Evolutionary conservation across 2,329 filamentous ascomycete genomes (phyloP).

Genomic region (Xylaria sp.): DNA sequence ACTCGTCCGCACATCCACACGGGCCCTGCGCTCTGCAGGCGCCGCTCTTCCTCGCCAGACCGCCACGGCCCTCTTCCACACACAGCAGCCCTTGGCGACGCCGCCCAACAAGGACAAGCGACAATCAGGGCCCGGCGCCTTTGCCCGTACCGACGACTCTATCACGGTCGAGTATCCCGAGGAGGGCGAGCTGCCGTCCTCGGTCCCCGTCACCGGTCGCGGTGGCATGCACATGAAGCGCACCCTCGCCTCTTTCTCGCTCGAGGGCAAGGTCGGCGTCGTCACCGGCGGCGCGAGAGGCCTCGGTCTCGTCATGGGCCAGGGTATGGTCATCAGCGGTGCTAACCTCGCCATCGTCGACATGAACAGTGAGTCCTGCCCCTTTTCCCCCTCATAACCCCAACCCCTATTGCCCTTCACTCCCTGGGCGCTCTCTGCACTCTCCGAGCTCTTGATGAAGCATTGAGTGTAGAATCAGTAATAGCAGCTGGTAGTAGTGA

Average conservation of each 20-base stretch:
- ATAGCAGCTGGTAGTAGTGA: background rate
- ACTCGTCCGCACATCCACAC: constrained; percentile 40
- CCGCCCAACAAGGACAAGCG: constrained; percentile 48
- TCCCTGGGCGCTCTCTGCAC: background rate
- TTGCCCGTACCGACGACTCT: constrained; percentile 81
- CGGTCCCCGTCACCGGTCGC: constrained; percentile 76
- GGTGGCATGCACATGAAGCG: constrained; percentile 86
- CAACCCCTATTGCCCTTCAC: background rate
- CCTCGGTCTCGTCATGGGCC: constrained; percentile 90
- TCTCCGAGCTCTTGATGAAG: too few species aligned
- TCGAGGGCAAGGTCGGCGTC: constrained; percentile 84
- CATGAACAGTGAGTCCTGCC: constrained; percentile 78
- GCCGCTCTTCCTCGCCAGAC: constrained; percentile 39
- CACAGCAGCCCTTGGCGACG: constrained; percentile 42
- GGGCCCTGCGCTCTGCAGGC: constrained; percentile 40
- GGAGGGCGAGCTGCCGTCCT: constrained; percentile 77
- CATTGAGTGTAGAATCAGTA: too few species aligned
- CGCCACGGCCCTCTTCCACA: constrained; percentile 42
- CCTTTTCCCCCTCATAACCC: background rate
- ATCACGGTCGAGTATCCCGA: constrained; percentile 83
- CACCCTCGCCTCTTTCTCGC: constrained; percentile 85
- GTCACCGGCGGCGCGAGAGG: constrained; percentile 93
- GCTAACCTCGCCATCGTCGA: constrained; percentile 93
- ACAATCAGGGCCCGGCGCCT: constrained; percentile 64
- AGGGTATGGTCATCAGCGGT: constrained; percentile 88